phyloP scores from a whole-genome alignment of 2,329 filamentous ascomycete species.

The Nemania diffusa region DNA sequence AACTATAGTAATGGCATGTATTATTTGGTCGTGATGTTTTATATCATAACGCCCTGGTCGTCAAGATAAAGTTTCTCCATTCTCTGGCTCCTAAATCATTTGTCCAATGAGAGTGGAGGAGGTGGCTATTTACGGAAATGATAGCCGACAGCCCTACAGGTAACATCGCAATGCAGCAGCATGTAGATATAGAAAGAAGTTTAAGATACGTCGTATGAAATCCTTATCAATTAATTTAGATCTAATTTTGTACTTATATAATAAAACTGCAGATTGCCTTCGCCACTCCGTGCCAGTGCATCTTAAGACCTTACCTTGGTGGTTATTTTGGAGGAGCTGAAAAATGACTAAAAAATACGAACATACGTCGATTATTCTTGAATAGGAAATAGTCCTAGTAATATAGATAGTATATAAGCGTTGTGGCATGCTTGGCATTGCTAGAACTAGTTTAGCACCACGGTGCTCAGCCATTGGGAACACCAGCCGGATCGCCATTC shows the following conservation, averaged over 20 bases:
- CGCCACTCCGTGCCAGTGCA: constrained; percentile 12
- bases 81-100: background rate
- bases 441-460: constrained; percentile 20
- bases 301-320: background rate
- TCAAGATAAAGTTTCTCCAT: constrained; percentile 26
- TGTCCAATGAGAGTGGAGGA: constrained; percentile 20
- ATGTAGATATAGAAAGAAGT: background rate
- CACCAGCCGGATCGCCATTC: constrained; percentile 8
- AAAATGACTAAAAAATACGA: constrained; percentile 4
- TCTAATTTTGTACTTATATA: background rate
- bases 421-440: constrained; percentile 2
- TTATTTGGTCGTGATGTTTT: background rate
- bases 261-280: background rate
- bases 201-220: constrained; percentile 26
- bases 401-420: background rate
- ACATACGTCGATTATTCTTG: constrained; percentile 6
- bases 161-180: background rate
- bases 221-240: background rate
- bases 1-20: background rate
- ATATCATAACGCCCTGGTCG: background rate
- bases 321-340: constrained; percentile 9
- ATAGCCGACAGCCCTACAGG: background rate
- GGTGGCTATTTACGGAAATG: constrained; percentile 3
- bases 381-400: constrained; percentile 27
- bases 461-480: constrained; percentile 27